Conservation (phyloP, 805 yeast species). For the Candida namnaoensis region DNA sequence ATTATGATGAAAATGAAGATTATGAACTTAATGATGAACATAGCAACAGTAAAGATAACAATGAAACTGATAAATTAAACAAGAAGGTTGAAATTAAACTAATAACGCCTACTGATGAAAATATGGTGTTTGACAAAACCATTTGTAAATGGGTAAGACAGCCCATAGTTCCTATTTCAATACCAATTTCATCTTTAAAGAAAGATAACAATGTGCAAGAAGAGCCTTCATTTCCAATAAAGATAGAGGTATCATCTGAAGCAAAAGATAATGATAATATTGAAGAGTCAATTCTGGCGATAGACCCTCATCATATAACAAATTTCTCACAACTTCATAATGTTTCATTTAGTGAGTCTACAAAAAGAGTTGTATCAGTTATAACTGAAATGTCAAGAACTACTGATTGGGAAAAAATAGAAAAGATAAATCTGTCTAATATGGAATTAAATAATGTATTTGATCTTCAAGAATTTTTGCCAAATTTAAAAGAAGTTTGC, state of each 20-base stretch:
- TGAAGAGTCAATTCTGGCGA: constrained; percentile 5
- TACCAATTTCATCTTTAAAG: too few species aligned
- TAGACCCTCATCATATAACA: constrained; percentile 23
- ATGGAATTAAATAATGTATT: constrained; percentile 27
- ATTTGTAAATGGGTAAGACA: constrained; percentile 10
- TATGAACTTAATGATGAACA: neutral
- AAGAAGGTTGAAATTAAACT: constrained; percentile 3
- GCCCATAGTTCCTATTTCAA: too few species aligned
- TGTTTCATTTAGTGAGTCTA: constrained; percentile 35
- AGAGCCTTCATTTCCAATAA: too few species aligned
- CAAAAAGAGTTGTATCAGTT: constrained; percentile 29
- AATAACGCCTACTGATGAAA: constrained; percentile 15
- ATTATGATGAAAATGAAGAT: neutral
- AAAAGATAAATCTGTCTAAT: constrained; percentile 23
- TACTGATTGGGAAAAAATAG: constrained; percentile 31
- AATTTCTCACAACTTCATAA: constrained; percentile 30
- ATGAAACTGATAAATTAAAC: neutral
- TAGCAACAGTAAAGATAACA: neutral
- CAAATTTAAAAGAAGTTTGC: constrained; percentile 17
- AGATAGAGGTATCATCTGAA: too few species aligned
- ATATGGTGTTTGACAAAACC: constrained; percentile 12
- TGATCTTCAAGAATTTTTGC: constrained; percentile 31
- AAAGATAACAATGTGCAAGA: too few species aligned
- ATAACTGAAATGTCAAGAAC: constrained; percentile 21
- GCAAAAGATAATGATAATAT: constrained; percentile 1